A percentile compares a stretch with the other conserved stretches of the same genome.
Evolutionary conservation across 2,329 filamentous ascomycete species (phyloP).

Genomic region (Neoarthrinium moseri): DNA sequence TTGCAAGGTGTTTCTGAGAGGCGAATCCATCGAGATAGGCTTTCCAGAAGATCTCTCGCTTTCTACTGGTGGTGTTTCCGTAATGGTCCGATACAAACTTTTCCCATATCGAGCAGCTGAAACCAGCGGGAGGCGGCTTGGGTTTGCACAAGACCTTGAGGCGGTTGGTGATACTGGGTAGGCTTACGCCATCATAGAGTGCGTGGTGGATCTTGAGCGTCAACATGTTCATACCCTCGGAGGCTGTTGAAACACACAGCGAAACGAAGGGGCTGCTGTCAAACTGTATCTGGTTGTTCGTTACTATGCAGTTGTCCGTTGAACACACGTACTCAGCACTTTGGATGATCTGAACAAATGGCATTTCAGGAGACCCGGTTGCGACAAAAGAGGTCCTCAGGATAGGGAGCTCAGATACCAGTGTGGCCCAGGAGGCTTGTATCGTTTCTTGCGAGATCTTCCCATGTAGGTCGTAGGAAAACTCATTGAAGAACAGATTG

Average conservation of each 20-base stretch:
- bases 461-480: constrained; percentile 56
- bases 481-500: constrained; percentile 70
- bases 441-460: constrained; percentile 39
- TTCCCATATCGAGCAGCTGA: constrained; percentile 21
- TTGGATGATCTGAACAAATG: constrained; percentile 65
- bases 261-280: constrained; percentile 22
- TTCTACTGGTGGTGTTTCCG: constrained; percentile 8
- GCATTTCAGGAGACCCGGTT: constrained; percentile 42
- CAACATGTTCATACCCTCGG: constrained; percentile 27
- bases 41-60: constrained; percentile 41
- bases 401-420: constrained; percentile 58
- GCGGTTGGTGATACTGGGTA: constrained; percentile 59
- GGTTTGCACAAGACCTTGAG: constrained; percentile 26
- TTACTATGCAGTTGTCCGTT: constrained; percentile 13
- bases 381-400: constrained; percentile 67
- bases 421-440: constrained; percentile 56
- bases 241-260: constrained; percentile 17
- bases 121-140: not conserved
- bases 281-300: constrained; percentile 17
- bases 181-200: constrained; percentile 81
- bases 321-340: constrained; percentile 20
- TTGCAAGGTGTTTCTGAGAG: not conserved
- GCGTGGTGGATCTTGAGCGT: constrained; percentile 76
- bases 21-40: constrained; percentile 37
- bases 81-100: constrained; percentile 20